Evolutionary conservation across 768 basidiomycete species (phyloP).

Genomic region (Mycena polygramma): DNA sequence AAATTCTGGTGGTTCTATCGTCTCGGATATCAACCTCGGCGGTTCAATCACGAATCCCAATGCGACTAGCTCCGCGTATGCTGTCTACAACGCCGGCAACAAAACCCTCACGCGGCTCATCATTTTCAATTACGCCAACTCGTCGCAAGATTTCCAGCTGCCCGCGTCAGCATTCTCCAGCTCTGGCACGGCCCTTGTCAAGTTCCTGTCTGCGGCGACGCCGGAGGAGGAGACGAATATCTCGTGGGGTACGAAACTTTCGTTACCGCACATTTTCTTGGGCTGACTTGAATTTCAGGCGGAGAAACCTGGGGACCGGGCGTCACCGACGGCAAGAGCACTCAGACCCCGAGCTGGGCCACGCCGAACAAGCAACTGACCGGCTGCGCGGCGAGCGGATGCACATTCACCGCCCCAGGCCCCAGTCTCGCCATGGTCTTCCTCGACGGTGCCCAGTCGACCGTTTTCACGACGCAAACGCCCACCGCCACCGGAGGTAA

Average conservation of each 20-base stretch:
- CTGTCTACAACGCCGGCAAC: conserved; percentile 66
- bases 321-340: conserved; percentile 53
- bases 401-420: conserved; percentile 60
- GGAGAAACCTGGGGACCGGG: conserved; percentile 63
- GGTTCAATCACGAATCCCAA: conserved; percentile 52
- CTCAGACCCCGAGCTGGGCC: conserved; percentile 50
- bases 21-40: conserved; percentile 60
- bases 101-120: conserved; percentile 57
- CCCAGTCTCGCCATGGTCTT: conserved; percentile 66
- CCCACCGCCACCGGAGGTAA: neutral
- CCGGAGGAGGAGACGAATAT: conserved; percentile 66
- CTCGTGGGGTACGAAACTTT: conserved; percentile 57
- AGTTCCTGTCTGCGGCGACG: conserved; percentile 62
- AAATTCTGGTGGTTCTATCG: conserved; percentile 56
- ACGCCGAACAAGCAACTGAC: conserved; percentile 49
- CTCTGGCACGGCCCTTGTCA: conserved; percentile 48
- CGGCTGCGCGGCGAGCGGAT: conserved; percentile 57
- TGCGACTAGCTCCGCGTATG: conserved; percentile 66
- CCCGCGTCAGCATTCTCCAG: conserved; percentile 45
- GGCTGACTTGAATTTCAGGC: conserved; percentile 36
- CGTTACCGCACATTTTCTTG: no score
- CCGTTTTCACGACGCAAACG: neutral
- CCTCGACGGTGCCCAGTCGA: conserved; percentile 29
- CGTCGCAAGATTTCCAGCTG: conserved; percentile 57
- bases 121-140: conserved; percentile 65